Conservation (phyloP, 2,329 filamentous ascomycete genomes). For the Sarocladium kiliense region DNA sequence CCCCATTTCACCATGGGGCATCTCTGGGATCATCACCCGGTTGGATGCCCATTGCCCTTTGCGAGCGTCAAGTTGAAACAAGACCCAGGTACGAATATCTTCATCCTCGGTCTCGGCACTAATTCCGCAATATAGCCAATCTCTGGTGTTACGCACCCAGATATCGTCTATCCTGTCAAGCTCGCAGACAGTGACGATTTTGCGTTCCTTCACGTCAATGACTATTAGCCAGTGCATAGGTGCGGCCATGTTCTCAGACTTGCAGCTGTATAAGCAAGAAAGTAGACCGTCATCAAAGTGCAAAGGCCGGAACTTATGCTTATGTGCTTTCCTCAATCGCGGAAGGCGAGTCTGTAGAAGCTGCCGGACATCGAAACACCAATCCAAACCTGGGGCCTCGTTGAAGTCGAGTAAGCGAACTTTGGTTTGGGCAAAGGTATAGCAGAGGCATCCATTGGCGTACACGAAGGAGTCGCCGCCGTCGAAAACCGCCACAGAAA, state of each 20-base stretch:
- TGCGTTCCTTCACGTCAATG: not conserved
- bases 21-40: not conserved
- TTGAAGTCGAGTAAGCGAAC: not conserved
- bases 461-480: not conserved
- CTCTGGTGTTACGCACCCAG: constrained; percentile 9
- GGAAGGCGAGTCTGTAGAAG: not conserved
- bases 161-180: constrained; percentile 7
- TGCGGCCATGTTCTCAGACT: not conserved
- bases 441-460: constrained; percentile 1
- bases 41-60: constrained; percentile 1
- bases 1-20: not conserved
- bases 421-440: not conserved
- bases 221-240: constrained; percentile 1
- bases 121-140: constrained; percentile 10
- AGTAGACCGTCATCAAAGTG: constrained; percentile 8
- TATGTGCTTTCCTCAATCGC: not conserved
- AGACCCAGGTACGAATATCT: not conserved
- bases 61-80: constrained; percentile 1
- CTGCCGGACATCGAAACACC: constrained; percentile 2
- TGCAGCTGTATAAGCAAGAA: constrained; percentile 4
- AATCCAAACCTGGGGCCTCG: not conserved
- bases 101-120: not conserved
- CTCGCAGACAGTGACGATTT: constrained; percentile 1
- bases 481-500: not conserved
- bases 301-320: constrained; percentile 3